Evolutionary conservation across 2,329 filamentous ascomycete genomes (phyloP).

Genomic region (Colletotrichum brevisporum): DNA sequence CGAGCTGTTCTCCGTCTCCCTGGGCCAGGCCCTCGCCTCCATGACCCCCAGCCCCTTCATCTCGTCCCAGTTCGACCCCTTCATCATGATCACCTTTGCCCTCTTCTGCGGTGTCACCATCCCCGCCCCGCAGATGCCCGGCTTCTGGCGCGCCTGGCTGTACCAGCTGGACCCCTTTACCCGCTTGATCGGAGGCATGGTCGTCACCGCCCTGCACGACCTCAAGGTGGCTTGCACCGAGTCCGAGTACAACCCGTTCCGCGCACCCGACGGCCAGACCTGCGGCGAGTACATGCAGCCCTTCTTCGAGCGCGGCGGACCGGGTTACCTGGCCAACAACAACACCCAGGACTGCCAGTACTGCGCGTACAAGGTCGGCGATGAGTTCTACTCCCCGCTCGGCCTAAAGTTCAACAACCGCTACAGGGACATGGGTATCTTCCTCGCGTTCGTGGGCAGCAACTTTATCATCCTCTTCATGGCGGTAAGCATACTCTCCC

Average conservation of each 20-base stretch:
- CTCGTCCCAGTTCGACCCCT: constrained; percentile 83
- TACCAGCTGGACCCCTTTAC: constrained; percentile 90
- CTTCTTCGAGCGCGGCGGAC: constrained; percentile 78
- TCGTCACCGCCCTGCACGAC: constrained; percentile 81
- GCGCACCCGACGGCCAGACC: constrained; percentile 73
- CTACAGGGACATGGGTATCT: constrained; percentile 89
- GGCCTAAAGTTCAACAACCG: constrained; percentile 76
- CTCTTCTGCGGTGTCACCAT: constrained; percentile 92
- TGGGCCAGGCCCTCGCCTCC: constrained; percentile 83
- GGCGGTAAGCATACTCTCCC: constrained; percentile 59
- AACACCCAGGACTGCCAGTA: constrained; percentile 80
- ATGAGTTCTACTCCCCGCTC: constrained; percentile 82
- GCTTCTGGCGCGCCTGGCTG: constrained; percentile 84
- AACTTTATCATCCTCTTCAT: constrained; percentile 76
- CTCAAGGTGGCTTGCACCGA: constrained; percentile 72
- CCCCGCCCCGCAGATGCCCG: constrained; percentile 81
- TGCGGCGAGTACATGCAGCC: constrained; percentile 82
- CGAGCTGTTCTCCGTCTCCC: constrained; percentile 85
- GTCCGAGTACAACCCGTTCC: constrained; percentile 77
- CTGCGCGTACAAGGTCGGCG: constrained; percentile 84
- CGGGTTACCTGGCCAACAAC: constrained; percentile 80
- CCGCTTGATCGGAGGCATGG: constrained; percentile 83
- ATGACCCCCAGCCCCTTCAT: constrained; percentile 85
- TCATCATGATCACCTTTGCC: constrained; percentile 85
- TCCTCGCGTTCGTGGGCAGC: constrained; percentile 80